A percentile compares a stretch with the other conserved stretches of the same genome.
These are phyloP conservation scores for Lathyrus tuberosus DNA, from an alignment of 306 rosid species.

Conservation along the genomic window DNA sequence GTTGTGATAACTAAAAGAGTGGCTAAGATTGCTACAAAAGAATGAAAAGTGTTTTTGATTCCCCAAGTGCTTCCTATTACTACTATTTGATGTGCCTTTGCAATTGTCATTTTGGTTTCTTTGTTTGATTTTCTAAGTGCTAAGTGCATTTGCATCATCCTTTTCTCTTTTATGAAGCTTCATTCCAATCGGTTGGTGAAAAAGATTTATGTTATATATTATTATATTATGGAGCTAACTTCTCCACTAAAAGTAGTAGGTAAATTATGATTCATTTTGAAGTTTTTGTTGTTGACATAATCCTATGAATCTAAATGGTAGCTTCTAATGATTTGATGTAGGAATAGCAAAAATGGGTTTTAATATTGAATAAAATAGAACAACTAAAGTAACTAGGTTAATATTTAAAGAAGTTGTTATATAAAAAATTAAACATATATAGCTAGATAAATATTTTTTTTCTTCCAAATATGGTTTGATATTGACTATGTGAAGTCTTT, in stretches of 20 bases:
- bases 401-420: not conserved
- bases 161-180: conserved; percentile 51
- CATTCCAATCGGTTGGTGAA: conserved; percentile 54
- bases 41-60: conserved; percentile 58
- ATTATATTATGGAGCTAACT: conserved; percentile 47
- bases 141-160: not conserved
- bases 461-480: conserved; percentile 16
- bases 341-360: not conserved
- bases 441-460: too few relatives aligned
- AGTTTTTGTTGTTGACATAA: conserved; percentile 38
- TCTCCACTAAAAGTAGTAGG: conserved; percentile 46
- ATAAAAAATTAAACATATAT: too few relatives aligned
- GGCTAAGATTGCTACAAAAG: conserved; percentile 61
- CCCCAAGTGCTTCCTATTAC: conserved; percentile 52
- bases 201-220: conserved; percentile 21
- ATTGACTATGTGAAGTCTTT: conserved; percentile 32
- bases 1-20: conserved; percentile 52
- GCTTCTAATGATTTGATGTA: conserved; percentile 16
- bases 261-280: conserved; percentile 39
- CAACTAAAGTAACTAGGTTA: not conserved
- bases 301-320: conserved; percentile 14
- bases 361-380: not conserved
- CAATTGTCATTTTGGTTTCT: conserved; percentile 35
- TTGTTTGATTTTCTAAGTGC: conserved; percentile 11
- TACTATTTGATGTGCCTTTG: conserved; percentile 45